Conservation (phyloP, 257 asterid genomes). For the Salvia hispanica region DNA sequence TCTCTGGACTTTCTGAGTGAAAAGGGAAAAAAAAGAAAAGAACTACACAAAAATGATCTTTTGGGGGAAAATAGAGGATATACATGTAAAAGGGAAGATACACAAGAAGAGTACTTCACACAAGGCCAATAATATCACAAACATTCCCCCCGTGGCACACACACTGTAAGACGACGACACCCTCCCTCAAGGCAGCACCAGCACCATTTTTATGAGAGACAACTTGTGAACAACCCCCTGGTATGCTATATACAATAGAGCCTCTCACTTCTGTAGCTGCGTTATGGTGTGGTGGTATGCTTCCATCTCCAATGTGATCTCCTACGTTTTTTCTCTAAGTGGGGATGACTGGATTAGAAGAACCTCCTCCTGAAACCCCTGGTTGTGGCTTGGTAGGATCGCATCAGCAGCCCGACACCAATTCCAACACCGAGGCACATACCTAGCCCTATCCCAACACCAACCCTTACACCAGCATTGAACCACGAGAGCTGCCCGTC, state of each 20-base stretch:
- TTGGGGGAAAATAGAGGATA: slow-evolving; percentile 15
- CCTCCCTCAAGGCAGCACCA: slow-evolving; percentile 11
- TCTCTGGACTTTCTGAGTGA: slow-evolving; percentile 7
- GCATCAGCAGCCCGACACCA: slow-evolving; percentile 62
- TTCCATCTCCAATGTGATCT: slow-evolving; percentile 24
- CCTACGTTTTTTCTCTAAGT: slow-evolving; percentile 21
- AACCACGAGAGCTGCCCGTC: slow-evolving; percentile 70
- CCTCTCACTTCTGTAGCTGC: slow-evolving; percentile 33
- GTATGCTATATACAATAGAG: slow-evolving; percentile 15
- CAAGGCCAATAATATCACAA: slow-evolving; percentile 24
- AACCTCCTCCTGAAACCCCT: slow-evolving; percentile 57
- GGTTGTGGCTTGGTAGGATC: slow-evolving; percentile 62
- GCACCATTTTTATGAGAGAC: slow-evolving; percentile 16
- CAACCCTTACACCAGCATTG: slow-evolving; percentile 70
- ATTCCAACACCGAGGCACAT: slow-evolving; percentile 68
- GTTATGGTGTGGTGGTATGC: slow-evolving; percentile 18
- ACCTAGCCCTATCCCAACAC: slow-evolving; percentile 68
- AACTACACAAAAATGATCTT: slow-evolving; percentile 34
- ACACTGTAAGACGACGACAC: neutral
- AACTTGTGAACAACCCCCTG: slow-evolving; percentile 2
- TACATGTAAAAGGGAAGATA: slow-evolving; percentile 34
- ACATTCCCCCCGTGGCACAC: slow-evolving; percentile 22
- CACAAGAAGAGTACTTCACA: slow-evolving; percentile 29
- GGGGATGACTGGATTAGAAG: slow-evolving; percentile 36
- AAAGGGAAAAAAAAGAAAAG: neutral